Conservation (phyloP, 2,329 filamentous ascomycete species). For the Beauveria bassiana region DNA sequence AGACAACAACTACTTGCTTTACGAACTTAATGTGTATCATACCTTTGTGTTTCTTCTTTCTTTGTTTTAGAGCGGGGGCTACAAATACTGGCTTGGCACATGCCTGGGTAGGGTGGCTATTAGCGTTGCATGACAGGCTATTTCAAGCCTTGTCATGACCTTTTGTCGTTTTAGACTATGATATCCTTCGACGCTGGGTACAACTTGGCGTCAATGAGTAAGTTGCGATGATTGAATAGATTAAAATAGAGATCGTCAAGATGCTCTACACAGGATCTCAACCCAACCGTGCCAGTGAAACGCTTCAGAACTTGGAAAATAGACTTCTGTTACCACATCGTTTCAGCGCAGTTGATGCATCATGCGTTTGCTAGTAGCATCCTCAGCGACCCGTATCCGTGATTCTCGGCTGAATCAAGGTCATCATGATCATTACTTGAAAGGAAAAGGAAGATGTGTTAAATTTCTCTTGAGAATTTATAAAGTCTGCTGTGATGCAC, state of each 20-base stretch:
- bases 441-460: neutral
- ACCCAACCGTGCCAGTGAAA: neutral
- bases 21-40: constrained; percentile 4
- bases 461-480: too few relatives aligned
- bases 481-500: too few relatives aligned
- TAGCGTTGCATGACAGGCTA: neutral
- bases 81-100: neutral
- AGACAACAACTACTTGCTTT: neutral
- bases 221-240: neutral
- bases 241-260: neutral
- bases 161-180: neutral
- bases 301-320: neutral
- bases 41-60: neutral
- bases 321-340: neutral
- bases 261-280: neutral
- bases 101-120: neutral
- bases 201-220: neutral
- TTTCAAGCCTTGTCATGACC: neutral
- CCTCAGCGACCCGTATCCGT: too few relatives aligned
- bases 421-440: too few relatives aligned
- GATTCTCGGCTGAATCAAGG: too few relatives aligned
- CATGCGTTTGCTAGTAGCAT: neutral
- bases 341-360: neutral
- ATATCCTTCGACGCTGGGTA: constrained; percentile 4
- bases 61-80: neutral